Conservation (phyloP, 1,284 basidiomycete species). For the Quambalaria eucalypti region DNA sequence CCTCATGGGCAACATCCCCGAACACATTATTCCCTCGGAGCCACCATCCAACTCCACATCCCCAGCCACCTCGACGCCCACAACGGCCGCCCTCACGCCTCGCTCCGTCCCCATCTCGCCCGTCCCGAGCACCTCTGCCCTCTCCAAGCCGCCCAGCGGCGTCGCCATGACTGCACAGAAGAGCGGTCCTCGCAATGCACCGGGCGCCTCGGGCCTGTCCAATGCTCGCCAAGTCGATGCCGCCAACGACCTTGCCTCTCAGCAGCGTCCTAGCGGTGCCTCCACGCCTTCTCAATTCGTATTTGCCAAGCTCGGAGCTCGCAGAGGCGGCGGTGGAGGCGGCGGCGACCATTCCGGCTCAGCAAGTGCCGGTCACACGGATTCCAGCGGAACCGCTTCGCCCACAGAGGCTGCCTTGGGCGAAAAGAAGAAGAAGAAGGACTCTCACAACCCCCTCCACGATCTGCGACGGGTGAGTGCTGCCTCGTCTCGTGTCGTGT, state of each 20-base stretch:
- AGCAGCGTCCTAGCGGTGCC: constrained; percentile 1
- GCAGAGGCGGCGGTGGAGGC: constrained; percentile 10
- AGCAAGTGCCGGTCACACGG: not conserved
- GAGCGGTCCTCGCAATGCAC: constrained; percentile 12
- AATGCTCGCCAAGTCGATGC: constrained; percentile 26
- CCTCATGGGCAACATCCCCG: not conserved
- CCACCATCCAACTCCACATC: not conserved
- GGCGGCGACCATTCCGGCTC: not conserved
- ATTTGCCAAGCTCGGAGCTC: constrained; percentile 38
- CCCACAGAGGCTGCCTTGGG: not conserved
- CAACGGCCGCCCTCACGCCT: not conserved
- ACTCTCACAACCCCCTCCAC: constrained; percentile 27
- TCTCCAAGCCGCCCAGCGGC: not conserved
- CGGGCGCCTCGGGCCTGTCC: constrained; percentile 30
- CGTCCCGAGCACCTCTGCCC: not conserved
- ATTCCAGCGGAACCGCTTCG: not conserved
- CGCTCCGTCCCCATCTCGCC: constrained; percentile 8
- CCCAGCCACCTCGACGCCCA: not conserved
- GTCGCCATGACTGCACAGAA: not conserved
- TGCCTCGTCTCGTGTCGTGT: too few relatives aligned
- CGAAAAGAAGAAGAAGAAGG: constrained; percentile 22
- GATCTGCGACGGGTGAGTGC: too few relatives aligned
- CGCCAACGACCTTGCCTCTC: constrained; percentile 5
- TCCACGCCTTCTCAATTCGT: constrained; percentile 38
- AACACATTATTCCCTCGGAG: not conserved